Conservation (phyloP, 2,329 filamentous ascomycete genomes). For the Sclerotinia borealis region DNA sequence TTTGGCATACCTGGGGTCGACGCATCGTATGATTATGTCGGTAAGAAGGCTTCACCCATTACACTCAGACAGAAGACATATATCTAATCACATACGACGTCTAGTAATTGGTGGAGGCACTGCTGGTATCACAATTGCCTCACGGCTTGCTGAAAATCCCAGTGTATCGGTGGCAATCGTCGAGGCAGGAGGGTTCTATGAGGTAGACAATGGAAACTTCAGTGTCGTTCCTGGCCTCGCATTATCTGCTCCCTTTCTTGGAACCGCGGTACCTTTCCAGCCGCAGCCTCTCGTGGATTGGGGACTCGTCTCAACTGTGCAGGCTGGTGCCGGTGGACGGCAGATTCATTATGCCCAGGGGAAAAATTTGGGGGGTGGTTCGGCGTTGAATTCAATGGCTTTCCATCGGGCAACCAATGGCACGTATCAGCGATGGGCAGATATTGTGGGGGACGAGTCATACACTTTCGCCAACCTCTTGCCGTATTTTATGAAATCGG, state of each 20-base stretch:
- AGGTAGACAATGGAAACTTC: conserved; percentile 14
- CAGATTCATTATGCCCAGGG: conserved; percentile 29
- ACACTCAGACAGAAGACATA: no score
- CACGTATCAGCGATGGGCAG: conserved; percentile 39
- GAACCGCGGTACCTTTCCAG: not conserved
- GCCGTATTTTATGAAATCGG: conserved; percentile 39
- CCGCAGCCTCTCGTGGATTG: conserved; percentile 12
- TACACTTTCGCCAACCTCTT: conserved; percentile 43
- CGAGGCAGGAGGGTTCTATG: conserved; percentile 19
- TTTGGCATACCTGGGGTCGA: no score
- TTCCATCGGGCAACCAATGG: conserved; percentile 18
- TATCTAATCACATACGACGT: no score
- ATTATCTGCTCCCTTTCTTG: not conserved
- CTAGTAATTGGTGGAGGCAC: conserved; percentile 17
- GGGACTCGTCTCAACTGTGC: conserved; percentile 10
- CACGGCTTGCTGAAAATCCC: conserved; percentile 14
- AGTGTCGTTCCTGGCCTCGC: not conserved
- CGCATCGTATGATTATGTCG: no score
- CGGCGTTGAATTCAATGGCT: no score
- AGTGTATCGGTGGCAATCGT: conserved; percentile 13
- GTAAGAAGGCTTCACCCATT: no score
- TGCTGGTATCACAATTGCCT: conserved; percentile 14
- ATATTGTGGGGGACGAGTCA: conserved; percentile 35
- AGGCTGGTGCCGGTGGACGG: not conserved
- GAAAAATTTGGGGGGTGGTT: conserved; percentile 33